Percentiles rank a stretch among this genome's conserved stretches.
Conservation (phyloP, 768 basidiomycete genomes). For the Panus rudis region DNA sequence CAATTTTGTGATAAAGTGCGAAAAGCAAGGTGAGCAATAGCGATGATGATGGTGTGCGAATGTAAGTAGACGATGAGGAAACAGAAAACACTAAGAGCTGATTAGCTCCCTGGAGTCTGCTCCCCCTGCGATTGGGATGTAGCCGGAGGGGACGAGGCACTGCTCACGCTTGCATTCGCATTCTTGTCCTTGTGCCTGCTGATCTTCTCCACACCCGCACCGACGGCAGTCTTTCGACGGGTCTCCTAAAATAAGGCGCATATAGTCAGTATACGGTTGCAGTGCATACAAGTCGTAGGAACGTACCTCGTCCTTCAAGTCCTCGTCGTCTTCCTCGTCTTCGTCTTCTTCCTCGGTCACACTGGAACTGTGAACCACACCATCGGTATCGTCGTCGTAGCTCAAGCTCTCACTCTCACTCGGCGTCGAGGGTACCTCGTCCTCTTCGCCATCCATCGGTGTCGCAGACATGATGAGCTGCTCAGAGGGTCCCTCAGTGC, state of each 20-base stretch:
- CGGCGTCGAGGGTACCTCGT: constrained; percentile 9
- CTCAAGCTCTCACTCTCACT: constrained; percentile 14
- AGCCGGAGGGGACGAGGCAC: too few relatives aligned
- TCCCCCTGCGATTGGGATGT: too few relatives aligned
- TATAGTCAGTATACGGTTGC: background rate
- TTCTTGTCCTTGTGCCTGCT: constrained; percentile 35
- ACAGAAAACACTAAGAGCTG: too few relatives aligned
- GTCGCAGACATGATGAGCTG: constrained; percentile 17
- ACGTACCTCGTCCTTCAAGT: constrained; percentile 17
- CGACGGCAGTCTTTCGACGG: constrained; percentile 14
- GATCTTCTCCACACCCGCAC: constrained; percentile 47
- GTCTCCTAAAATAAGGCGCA: constrained; percentile 3
- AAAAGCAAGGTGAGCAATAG: too few relatives aligned
- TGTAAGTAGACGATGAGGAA: too few relatives aligned
- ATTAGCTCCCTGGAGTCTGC: too few relatives aligned
- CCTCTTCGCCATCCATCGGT: constrained; percentile 11
- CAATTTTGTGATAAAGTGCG: too few relatives aligned
- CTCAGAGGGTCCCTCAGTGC: constrained; percentile 14
- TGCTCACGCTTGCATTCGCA: too few relatives aligned
- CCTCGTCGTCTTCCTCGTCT: constrained; percentile 17
- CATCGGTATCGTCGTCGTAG: constrained; percentile 16
- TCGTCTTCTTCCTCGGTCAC: constrained; percentile 26
- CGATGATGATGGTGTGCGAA: too few relatives aligned
- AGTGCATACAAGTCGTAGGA: background rate
- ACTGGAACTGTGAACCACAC: too few relatives aligned